These are phyloP conservation scores for Aphanomyces euteiches DNA, from an alignment of 352 stramenopile species.

Conservation along the genomic window DNA sequence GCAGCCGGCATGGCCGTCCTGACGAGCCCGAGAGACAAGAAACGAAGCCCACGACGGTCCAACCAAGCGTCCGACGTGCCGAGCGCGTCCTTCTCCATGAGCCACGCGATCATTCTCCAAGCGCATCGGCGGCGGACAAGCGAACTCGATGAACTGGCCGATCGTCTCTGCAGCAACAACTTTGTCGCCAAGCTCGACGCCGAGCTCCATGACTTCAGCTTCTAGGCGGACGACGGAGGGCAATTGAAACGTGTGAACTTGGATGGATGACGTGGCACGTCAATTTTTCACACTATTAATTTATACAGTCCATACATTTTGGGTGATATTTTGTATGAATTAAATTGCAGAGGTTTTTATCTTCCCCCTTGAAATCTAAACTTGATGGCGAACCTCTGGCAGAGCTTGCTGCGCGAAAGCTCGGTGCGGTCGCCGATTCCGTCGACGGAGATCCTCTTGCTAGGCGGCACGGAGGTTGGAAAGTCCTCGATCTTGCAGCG, in stretches of 20 bases:
- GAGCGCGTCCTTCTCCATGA: neutral
- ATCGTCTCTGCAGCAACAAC: neutral
- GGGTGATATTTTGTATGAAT: neutral
- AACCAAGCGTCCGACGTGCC: no score
- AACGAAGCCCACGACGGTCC: no score
- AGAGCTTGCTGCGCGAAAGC: slow-evolving; percentile 78
- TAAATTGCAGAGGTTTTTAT: slow-evolving; percentile 3
- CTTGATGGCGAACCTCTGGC: slow-evolving; percentile 55
- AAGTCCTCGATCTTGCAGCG: slow-evolving; percentile 56
- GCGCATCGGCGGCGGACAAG: slow-evolving; percentile 1
- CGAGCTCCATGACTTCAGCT: neutral
- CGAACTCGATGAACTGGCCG: neutral
- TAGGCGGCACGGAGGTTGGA: slow-evolving; percentile 66
- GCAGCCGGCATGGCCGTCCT: no score
- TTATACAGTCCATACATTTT: no score
- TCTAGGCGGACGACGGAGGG: neutral
- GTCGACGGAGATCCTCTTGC: slow-evolving; percentile 58
- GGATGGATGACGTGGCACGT: neutral
- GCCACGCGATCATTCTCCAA: slow-evolving; percentile 3
- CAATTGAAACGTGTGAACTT: slow-evolving; percentile 1
- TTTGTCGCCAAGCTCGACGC: neutral
- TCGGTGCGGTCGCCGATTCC: slow-evolving; percentile 74
- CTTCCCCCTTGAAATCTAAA: neutral
- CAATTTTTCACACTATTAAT: no score
- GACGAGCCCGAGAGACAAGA: no score